A percentile compares a stretch with the other conserved stretches of the same genome.
Conservation (phyloP, 352 stramenopile species). For the Globisporangium nunn region DNA sequence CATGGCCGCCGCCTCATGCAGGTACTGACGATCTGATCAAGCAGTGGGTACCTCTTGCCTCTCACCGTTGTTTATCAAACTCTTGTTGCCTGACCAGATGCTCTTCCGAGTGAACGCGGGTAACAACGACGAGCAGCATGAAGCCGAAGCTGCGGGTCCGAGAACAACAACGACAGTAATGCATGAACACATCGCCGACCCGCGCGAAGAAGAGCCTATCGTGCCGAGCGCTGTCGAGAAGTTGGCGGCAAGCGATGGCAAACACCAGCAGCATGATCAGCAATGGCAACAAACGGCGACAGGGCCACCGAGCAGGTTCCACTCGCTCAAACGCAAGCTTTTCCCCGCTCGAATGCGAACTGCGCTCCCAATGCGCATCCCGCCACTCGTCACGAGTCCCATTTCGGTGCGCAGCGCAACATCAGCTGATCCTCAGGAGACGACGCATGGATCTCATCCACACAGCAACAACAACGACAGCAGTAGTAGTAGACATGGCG, state of each 20-base stretch:
- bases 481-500: no score
- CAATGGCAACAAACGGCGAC: neutral
- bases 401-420: slow-evolving; percentile 12
- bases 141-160: neutral
- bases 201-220: neutral
- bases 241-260: neutral
- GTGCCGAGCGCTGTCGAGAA: neutral
- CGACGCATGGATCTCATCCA: no score
- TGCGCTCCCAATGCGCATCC: slow-evolving; percentile 30
- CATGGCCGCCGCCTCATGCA: slow-evolving; percentile 32
- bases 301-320: slow-evolving; percentile 24
- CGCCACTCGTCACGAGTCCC: slow-evolving; percentile 37
- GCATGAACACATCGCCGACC: neutral
- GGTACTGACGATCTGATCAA: slow-evolving; percentile 9
- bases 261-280: neutral
- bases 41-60: neutral
- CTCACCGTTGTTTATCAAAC: no score
- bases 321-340: slow-evolving; percentile 43
- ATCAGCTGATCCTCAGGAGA: neutral
- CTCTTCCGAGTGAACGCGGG: slow-evolving; percentile 29
- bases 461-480: no score
- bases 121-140: slow-evolving; percentile 1
- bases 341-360: slow-evolving; percentile 42
- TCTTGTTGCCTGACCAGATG: slow-evolving; percentile 20
- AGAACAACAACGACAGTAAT: neutral